Evolutionary conservation across 2,329 filamentous ascomycete genomes (phyloP), one percentile per base, ranked within the genome.

Genomic region (Aspergillus sp.): DNA sequence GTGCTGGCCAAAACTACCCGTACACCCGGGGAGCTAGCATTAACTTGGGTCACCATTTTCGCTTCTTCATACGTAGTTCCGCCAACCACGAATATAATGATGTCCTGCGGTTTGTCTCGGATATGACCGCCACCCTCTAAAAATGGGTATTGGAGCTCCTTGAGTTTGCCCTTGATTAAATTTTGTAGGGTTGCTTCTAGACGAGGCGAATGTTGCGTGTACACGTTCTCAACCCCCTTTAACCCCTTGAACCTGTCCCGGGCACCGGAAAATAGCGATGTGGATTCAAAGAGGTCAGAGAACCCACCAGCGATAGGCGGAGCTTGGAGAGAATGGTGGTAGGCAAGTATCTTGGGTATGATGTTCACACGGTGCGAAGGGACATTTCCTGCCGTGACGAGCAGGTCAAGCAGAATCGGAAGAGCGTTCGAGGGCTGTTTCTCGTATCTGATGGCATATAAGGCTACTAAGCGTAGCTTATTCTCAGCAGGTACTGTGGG

Each of bases 171-270:
- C 71, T 96, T 97, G 78, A 98, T 93, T 51, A 99, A 80, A 66
- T 93, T 93, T 71, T 97, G 93, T 17, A 99, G 78, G 0, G 92
- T 98, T 22, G 85, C 84, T 73, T 97, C 93, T 15, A 99, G 76
- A 20, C 91, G 83, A 0, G 96, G 92, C 5, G 91, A 96, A 74
- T 99, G 95, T 73, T 99, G 96, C 0, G 95, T 99, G 73, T 99
- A 99, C 26, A 99, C 95, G 67, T 99, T 99, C 73, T 99, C 96
- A 1, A 99, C 95, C 2, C 95, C 95, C 70, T 98, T 97, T 13
- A 99, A 81, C 0, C 95, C 95, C 69, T 96, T 96, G 74, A 99
- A 92, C 5, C 93, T 87, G 68, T 89, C 91, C 39, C 91, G 84
- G 11, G 93, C 92, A 12, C 90, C 90, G 0, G 91, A 90, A 75